Percentiles rank a stretch among this genome's conserved stretches.
These are phyloP conservation scores for Alternaria sp. DNA, from an alignment of 2,329 filamentous ascomycete species.

Conservation along the genomic window DNA sequence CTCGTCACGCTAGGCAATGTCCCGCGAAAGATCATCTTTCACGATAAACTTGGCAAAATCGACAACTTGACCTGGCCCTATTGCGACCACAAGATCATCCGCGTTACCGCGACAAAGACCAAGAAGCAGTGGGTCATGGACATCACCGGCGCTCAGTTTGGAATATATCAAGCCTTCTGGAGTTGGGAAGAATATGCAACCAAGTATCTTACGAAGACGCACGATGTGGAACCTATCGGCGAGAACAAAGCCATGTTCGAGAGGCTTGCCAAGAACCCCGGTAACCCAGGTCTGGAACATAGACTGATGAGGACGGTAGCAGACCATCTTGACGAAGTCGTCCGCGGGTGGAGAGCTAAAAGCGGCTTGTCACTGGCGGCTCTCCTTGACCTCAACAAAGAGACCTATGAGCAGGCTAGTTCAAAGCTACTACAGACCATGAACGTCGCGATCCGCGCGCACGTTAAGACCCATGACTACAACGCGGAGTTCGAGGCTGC, in stretches of 20 bases:
- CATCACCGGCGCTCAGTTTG: slow-evolving; percentile 3
- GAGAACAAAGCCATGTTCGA: neutral
- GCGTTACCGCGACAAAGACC: neutral
- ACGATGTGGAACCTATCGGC: accelerated
- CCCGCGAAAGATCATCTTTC: neutral
- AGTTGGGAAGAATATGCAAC: neutral
- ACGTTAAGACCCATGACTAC: neutral
- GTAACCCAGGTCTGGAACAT: neutral
- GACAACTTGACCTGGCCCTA: neutral
- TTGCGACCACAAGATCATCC: neutral
- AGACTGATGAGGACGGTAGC: neutral
- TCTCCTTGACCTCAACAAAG: neutral
- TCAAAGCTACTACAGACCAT: neutral
- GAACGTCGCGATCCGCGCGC: neutral
- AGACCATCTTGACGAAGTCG: neutral
- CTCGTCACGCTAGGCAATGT: neutral
- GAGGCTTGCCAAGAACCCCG: neutral
- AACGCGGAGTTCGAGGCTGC: neutral
- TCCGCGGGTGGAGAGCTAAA: neutral
- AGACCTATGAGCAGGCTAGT: neutral
- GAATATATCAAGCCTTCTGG: neutral
- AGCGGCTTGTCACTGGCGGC: neutral
- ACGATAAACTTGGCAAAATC: neutral
- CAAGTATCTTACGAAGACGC: neutral
- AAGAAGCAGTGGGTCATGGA: slow-evolving; percentile 1